Base-by-base conservation (phyloP, 257 asterid genomes). In the Plantago ovata region DNA sequence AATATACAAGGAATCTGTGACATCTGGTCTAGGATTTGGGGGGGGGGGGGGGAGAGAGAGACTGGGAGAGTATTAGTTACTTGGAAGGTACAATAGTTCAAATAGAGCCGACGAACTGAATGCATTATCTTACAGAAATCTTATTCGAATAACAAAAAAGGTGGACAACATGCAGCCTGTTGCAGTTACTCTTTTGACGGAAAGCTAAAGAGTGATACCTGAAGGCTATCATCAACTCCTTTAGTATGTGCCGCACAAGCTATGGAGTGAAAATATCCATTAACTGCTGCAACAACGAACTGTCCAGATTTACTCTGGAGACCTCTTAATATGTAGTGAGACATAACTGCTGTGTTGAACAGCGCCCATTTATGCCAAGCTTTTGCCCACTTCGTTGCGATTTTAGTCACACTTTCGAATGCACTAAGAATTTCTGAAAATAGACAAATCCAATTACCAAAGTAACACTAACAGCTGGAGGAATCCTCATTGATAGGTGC, bases 361-460 rank as follows among this genome's bases (percentile, higher is more conserved):
- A 86, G 96, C 36, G 99, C 99, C 99, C 99, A 93, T 32, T 77
- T 86, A 74, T 93, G 99, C 99, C 99, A 93, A 58, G 97, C 96
- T 71, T 82, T 93, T 65, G 87, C 97, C 94, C 95, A 93, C 72
- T 79, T 84, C 20, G 95, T 69, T 21, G 99, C 94, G 75, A 79
- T 74, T 14, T 81, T 95, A 64, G 99, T 93, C 10, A 97, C 96
- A 65, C 83, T 85, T 24, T 75, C 77, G 49, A 89, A 86, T 68
- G 99, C 99, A 56, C 63, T 72, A 60, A 86, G 97, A 60, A 89
- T 93, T 76, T 93, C 99, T 93, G 83, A 59, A 69, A 60, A 53
- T 61, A 72, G 14, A 66, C 39, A 64, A 18, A 63, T 57, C 64
- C 68, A 46, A 70, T 52, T 44, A 64, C 43, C 41, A 75, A 69